Conservation (phyloP, 331 rosid genomes). For the Acacia concinna region DNA sequence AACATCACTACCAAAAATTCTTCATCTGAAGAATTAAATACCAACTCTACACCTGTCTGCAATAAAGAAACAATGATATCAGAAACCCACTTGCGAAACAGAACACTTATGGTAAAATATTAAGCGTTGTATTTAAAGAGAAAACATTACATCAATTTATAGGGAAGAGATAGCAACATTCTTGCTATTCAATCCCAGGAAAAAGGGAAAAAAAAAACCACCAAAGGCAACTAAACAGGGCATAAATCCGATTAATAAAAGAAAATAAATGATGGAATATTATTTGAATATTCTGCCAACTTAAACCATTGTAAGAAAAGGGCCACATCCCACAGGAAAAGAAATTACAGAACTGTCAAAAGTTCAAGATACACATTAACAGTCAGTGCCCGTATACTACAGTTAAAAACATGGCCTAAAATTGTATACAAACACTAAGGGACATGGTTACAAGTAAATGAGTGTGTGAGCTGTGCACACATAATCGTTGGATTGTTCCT, state of each 20-base stretch:
- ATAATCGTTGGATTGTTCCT: neutral
- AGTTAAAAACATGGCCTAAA: neutral
- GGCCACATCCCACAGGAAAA: neutral
- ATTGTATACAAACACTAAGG: slow-evolving; percentile 6
- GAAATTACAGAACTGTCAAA: neutral
- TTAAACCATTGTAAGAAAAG: neutral
- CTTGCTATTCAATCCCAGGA: neutral
- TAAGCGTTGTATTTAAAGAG: neutral
- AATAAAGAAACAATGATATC: slow-evolving; percentile 16
- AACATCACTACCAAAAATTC: slow-evolving; percentile 59
- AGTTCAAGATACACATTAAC: neutral
- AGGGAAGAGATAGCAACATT: neutral
- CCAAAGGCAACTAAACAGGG: neutral
- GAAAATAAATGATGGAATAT: neutral
- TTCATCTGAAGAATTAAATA: slow-evolving; percentile 52
- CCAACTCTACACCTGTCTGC: slow-evolving; percentile 64
- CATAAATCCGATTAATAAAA: neutral
- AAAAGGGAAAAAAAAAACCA: too few species aligned
- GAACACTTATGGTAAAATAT: neutral
- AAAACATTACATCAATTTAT: neutral
- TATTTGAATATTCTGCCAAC: neutral
- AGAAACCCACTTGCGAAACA: slow-evolving; percentile 16
- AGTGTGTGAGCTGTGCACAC: neutral
- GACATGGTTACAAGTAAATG: neutral
- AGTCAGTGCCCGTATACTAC: neutral